Evolutionary conservation across 768 basidiomycete species (phyloP).

Genomic region (Pisolithus microcarpus): DNA sequence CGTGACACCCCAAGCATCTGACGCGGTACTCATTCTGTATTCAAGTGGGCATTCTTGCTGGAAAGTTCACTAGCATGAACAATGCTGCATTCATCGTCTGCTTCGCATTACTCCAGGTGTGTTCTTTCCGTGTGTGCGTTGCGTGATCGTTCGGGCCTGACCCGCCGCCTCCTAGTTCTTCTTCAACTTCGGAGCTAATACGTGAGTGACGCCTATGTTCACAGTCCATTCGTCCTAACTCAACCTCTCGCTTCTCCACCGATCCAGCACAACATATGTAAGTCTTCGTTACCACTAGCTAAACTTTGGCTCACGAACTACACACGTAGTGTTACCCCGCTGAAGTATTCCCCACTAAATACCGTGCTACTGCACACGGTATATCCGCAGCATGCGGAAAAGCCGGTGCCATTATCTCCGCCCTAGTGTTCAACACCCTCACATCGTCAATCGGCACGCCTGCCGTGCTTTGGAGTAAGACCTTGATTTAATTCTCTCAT

Average conservation of each 20-base stretch:
- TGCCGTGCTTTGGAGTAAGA: conserved; percentile 64
- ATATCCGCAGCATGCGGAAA: conserved; percentile 70
- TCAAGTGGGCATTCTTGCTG: conserved; percentile 62
- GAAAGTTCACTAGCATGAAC: conserved; percentile 49
- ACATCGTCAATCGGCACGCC: conserved; percentile 57
- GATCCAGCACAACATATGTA: conserved; percentile 45
- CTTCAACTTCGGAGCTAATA: conserved; percentile 77
- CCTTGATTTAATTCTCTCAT: neutral
- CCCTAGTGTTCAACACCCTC: conserved; percentile 64
- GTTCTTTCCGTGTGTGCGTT: neutral
- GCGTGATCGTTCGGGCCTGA: neutral
- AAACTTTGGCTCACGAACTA: neutral
- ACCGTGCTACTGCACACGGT: conserved; percentile 68
- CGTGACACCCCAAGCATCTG: conserved; percentile 5
- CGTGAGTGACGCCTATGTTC: conserved; percentile 29
- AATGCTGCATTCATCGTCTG: conserved; percentile 59
- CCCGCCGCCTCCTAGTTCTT: conserved; percentile 43
- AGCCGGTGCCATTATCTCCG: conserved; percentile 68
- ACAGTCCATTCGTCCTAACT: neutral
- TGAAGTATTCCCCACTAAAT: conserved; percentile 75
- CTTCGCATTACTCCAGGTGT: conserved; percentile 61
- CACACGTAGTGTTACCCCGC: conserved; percentile 55
- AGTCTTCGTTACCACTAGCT: conserved; percentile 10
- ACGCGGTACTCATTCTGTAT: neutral
- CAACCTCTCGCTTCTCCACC: neutral